These are phyloP conservation scores for Annulohypoxylon maeteangense DNA, from an alignment of 495 filamentous ascomycete genomes.

Conservation along the genomic window DNA sequence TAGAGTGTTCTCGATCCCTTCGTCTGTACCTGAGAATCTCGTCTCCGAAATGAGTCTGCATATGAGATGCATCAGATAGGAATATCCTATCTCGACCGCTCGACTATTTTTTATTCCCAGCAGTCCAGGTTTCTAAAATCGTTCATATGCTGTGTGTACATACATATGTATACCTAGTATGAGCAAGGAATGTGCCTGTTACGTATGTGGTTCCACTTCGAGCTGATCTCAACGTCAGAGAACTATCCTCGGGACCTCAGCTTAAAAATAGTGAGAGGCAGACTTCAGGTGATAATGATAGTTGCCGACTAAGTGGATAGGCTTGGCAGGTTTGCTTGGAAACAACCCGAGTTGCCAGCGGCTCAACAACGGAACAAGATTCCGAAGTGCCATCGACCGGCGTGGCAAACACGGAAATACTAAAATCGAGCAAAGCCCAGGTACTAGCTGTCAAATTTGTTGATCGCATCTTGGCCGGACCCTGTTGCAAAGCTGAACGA, in stretches of 20 bases:
- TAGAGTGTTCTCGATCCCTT: constrained; percentile 12
- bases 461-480: not conserved
- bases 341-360: not conserved
- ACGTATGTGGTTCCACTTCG: constrained; percentile 30
- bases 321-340: not conserved
- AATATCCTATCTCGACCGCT: not conserved
- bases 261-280: constrained; percentile 10
- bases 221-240: constrained; percentile 35
- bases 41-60: constrained; percentile 5
- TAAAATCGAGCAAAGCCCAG: not conserved
- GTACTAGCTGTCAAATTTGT: not conserved
- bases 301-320: constrained; percentile 41
- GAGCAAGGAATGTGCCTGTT: constrained; percentile 13
- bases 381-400: not conserved
- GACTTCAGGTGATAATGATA: constrained; percentile 26
- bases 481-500: not conserved
- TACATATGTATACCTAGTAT: no score
- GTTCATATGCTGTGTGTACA: no score
- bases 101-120: not conserved
- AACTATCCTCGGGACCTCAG: constrained; percentile 17
- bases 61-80: constrained; percentile 6
- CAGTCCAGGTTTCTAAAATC: not conserved
- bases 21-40: not conserved
- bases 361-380: constrained; percentile 9
- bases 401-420: not conserved